Base-by-base conservation (phyloP, 495 filamentous ascomycete genomes). In the Aspergillus cristatus region DNA sequence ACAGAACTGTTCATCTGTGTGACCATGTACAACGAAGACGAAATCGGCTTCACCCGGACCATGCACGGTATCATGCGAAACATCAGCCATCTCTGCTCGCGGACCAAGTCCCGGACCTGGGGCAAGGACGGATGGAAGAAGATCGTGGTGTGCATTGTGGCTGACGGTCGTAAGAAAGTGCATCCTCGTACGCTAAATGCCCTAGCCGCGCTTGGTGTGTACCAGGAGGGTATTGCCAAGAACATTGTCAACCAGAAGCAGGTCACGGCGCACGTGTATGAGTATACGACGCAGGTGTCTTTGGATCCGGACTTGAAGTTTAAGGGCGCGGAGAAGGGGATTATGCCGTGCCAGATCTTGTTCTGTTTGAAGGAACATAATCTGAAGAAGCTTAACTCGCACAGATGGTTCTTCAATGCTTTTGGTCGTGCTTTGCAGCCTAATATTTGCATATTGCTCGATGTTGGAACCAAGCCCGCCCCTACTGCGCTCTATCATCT, bases 51-150 rank as follows among this genome's bases (percentile, higher is more conserved):
- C 50, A 95, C 91, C 7, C 76, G 93, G 13, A 99, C 93, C 1
- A 97, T 99, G 93, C 89, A 97, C 58, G 93, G 88, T 42, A 80
- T 99, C 46, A 97, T 97, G 89, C 83, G 86, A 49, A 99, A 99
- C 50, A 93, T 99, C 53, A 78, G 78, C 30, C 88, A 99, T 53
- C 93, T 99, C 57, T 96, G 90, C 63, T 87, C 83, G 2, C 81
- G 93, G 6, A 82, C 82, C 42, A 94, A 90, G 59, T 89, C 82
- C 2, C 75, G 91, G 10, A 95, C 90, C 0, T 99, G 93, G 93
- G 93, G 93, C 16, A 93, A 95, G 47, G 76, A 85, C 37, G 93
- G 91, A 7, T 99, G 93, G 93, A 84, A 99, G 63, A 99, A 99
- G 69, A 96, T 99, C 47, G 93, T 99, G 6, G 89, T 97, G 1